Base-by-base conservation (phyloP, 2,329 filamentous ascomycete species). In the Blastomyces gilchristii region DNA sequence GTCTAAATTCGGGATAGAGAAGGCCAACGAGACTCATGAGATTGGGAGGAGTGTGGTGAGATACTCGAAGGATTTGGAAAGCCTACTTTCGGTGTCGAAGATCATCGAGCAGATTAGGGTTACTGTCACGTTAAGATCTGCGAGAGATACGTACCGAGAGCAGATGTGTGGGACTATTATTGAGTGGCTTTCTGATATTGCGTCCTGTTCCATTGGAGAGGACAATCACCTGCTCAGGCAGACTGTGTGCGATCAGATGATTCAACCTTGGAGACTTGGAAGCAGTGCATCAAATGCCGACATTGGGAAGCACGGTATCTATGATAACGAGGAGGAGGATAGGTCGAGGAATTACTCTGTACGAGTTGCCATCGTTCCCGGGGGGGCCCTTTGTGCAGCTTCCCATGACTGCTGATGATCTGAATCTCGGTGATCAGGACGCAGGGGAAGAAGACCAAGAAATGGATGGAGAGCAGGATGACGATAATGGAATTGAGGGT, bases 141-240 rank as follows among this genome's bases (percentile, higher is more conserved):
- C 94, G 5, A 85, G 95, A 69, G 94, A 99, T 76, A 97, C 91
- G 0, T 99, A 97, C 77, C 85, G 94, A 64, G 94, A 99, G 73
- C 90, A 97, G 73, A 99, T 99, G 95, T 97, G 92, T 70, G 91
- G 90, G n/a, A 91, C 91, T 18, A 93, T 99, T 65, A 88, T 99
- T 62, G 92, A 97, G 70, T 99, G 95, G 95, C 82, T 99, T 25
- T 84, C 87, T 61, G 95, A 99, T 74, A 95, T 99, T 70, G 85
- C 91, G 8, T 91, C 91, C 39, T 97, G 92, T 75, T 88, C 86
- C 61, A 89, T 96, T 57, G 91, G 90, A 1, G 81, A 85, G 41
- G 91, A 99, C 71, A 84, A 86, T 65, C 82, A 89, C 64, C 85
- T 97, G 22, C 79, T 99, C 53, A 85, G 91, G 47, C 87, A 85